Evolutionary conservation across 2,329 filamentous ascomycete species (phyloP), one percentile per base, ranked within the genome.

Genomic region (Ambrosiella xylebori): DNA sequence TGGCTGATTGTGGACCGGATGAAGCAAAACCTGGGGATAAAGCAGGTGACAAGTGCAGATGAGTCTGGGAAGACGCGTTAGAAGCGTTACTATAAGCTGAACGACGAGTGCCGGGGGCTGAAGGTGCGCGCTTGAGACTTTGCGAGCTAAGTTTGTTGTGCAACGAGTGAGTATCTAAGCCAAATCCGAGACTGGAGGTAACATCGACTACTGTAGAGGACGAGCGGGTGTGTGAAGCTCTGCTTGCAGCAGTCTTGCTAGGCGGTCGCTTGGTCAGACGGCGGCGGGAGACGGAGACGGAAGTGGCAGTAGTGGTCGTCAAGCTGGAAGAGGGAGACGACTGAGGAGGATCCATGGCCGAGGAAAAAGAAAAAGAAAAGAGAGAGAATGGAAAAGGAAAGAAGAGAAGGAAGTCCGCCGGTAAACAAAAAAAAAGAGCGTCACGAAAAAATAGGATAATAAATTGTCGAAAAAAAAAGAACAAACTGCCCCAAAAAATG

Each of bases 111-210:
- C 59, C 59, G 66, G 78, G 78, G 71, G 78, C 78, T 68, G 78
- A 81, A 63, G 80, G 79, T 66, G 78, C 74, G 67, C 78, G 76
- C 68, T 73, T 76, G 67, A 83, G 73, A 68, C 77, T 82, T 65
- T 77, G 75, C 64, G 79, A 81, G 76, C 79, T 83, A 69, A 76
- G 75, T 74, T 81, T 77, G 73, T 77, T 81, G 69, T 75, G 73
- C 64, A 82, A 70, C 64, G 77, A 80, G 65, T 72, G 72, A 69
- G 74, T 71, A 71, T 81, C 78, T 71, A 74, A 72, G 63, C 62
- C 76, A 71, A 76, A 69, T 67, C 71, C 73, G 66, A 72, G 73
- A 54, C 71, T 75, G 62, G 74, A 72, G 63, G 71, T 69, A 66
- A 76, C 72, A 62, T 73, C 70, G 63, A 57, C 59, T 41, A 57